These are phyloP conservation scores for Flaveria floridana DNA, from an alignment of 140 eudicot genomes.

Conservation along the genomic window DNA sequence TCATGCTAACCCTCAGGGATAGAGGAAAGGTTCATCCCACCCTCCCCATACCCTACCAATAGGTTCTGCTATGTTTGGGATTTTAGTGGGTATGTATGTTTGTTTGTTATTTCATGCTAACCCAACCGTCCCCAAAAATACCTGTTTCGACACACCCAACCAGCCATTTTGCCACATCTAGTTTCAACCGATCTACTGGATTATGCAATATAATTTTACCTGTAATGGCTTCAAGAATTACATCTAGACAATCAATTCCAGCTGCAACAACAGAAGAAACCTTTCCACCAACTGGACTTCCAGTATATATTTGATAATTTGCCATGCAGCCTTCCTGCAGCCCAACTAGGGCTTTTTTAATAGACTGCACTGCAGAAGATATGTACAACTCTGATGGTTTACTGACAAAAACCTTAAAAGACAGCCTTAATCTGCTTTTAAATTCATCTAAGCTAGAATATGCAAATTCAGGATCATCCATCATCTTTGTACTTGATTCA, in stretches of 20 bases:
- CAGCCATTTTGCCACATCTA: not conserved
- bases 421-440: constrained; percentile 60
- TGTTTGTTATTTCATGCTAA: not conserved
- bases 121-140: not conserved
- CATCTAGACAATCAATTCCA: constrained; percentile 79
- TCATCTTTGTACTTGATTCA: constrained; percentile 57
- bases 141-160: not conserved
- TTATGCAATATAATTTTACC: constrained; percentile 44
- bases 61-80: no score
- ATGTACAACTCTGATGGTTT: constrained; percentile 60
- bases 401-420: constrained; percentile 52
- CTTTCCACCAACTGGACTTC: constrained; percentile 50
- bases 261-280: constrained; percentile 77
- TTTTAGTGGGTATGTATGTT: no score
- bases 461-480: constrained; percentile 31
- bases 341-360: constrained; percentile 73
- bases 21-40: no score
- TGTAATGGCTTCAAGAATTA: constrained; percentile 72
- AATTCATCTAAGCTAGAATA: constrained; percentile 46
- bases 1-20: no score
- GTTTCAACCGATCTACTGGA: constrained; percentile 17
- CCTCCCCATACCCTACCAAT: no score
- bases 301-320: constrained; percentile 53
- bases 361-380: constrained; percentile 52
- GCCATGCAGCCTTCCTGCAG: constrained; percentile 46